These are phyloP conservation scores for Aspergillus ostianus DNA, from an alignment of 495 filamentous ascomycete genomes.

Conservation along the genomic window DNA sequence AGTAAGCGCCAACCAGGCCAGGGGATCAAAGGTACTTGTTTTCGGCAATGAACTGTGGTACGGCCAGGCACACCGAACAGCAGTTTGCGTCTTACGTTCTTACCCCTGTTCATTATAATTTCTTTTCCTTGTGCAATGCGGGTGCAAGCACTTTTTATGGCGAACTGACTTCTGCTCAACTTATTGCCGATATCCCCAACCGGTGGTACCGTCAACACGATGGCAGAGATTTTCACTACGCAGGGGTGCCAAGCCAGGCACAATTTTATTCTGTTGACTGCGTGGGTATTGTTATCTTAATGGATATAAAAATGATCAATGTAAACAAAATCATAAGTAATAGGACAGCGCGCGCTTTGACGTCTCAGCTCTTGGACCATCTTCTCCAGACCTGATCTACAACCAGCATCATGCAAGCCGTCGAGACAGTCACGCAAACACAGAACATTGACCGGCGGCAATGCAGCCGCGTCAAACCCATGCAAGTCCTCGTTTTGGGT, in stretches of 20 bases:
- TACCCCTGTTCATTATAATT: not conserved
- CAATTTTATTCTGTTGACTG: not conserved
- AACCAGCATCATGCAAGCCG: slow-evolving; percentile 10
- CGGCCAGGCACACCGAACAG: not conserved
- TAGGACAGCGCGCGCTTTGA: not conserved
- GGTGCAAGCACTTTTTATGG: not conserved
- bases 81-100: not conserved
- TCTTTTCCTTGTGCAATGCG: not conserved
- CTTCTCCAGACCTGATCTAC: not conserved
- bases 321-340: slow-evolving; percentile 1
- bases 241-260: not conserved
- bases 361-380: not conserved
- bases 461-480: slow-evolving; percentile 13
- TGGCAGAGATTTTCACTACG: not conserved
- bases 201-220: not conserved
- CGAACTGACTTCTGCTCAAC: not conserved
- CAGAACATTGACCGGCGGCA: slow-evolving; percentile 12
- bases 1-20: not conserved
- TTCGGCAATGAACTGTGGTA: not conserved
- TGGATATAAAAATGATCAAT: not conserved
- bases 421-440: slow-evolving; percentile 11
- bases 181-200: not conserved
- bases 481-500: slow-evolving; percentile 18
- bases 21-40: no score
- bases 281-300: not conserved